Evolutionary conservation across 164 flowering plant genomes (phyloP).

Genomic region (Kalanchoe fedtschenkoi): DNA sequence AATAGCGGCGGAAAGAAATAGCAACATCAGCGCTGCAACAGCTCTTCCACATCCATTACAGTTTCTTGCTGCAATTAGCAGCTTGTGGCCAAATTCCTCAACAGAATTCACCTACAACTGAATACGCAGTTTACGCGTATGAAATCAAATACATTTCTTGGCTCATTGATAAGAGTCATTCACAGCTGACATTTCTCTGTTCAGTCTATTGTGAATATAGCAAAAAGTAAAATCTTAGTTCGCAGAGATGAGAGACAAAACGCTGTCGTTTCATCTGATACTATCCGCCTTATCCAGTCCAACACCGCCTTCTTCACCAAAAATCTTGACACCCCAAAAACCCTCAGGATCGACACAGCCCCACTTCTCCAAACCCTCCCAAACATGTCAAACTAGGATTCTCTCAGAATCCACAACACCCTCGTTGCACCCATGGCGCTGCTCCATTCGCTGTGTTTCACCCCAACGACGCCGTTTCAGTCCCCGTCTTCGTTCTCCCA

Average conservation of each 20-base stretch:
- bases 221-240: too few species aligned
- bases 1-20: slow-evolving; percentile 36
- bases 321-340: background rate
- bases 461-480: slow-evolving; percentile 10
- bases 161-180: too few species aligned
- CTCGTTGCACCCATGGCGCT: slow-evolving; percentile 18
- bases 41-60: background rate
- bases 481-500: slow-evolving; percentile 4
- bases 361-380: background rate
- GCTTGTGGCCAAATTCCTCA: too few species aligned
- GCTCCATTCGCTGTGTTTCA: slow-evolving; percentile 17
- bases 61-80: background rate
- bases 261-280: background rate
- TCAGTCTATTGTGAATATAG: too few species aligned
- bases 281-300: background rate
- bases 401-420: background rate
- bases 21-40: background rate
- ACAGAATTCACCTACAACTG: too few species aligned
- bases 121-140: background rate
- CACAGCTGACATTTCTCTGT: too few species aligned
- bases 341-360: background rate
- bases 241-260: background rate
- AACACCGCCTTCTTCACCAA: background rate
- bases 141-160: too few species aligned
- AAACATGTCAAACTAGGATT: background rate